Evolutionary conservation across 345 rosid genomes (phyloP).

Genomic region (Mercurialis annua): DNA sequence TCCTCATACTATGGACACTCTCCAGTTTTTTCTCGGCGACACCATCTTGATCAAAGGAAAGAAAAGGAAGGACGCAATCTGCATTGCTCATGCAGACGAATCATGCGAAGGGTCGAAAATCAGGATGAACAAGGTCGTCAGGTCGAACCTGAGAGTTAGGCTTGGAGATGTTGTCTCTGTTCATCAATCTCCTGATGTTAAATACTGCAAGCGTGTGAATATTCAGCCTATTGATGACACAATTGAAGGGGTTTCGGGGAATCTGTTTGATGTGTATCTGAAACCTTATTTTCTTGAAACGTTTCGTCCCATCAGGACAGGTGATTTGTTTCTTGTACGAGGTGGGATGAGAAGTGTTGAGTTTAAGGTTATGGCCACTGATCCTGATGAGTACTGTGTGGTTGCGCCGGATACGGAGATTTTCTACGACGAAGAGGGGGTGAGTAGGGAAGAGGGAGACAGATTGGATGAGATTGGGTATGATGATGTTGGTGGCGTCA

Average conservation of each 20-base stretch:
- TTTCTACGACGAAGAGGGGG: slow-evolving; percentile 93
- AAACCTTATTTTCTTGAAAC: slow-evolving; percentile 91
- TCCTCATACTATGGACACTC: slow-evolving; percentile 94
- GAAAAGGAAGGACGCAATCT: slow-evolving; percentile 8
- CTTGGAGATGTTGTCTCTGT: slow-evolving; percentile 35
- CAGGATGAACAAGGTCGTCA: slow-evolving; percentile 33
- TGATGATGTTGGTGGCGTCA: slow-evolving; percentile 98
- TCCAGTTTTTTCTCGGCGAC: slow-evolving; percentile 94
- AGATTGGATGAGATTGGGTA: slow-evolving; percentile 93
- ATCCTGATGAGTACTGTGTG: slow-evolving; percentile 86
- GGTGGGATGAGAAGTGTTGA: slow-evolving; percentile 98
- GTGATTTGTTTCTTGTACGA: slow-evolving; percentile 89
- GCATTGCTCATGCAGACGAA: slow-evolving; percentile 4
- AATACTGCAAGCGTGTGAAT: slow-evolving; percentile 91
- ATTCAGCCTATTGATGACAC: slow-evolving; percentile 89
- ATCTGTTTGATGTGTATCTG: slow-evolving; percentile 86
- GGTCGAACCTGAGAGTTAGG: slow-evolving; percentile 33
- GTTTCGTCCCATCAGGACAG: slow-evolving; percentile 93
- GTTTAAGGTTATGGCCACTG: slow-evolving; percentile 85
- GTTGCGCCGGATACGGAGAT: slow-evolving; percentile 97
- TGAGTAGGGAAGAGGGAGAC: slow-evolving; percentile 88
- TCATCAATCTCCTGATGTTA: slow-evolving; percentile 53
- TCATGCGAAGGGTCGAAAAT: slow-evolving; percentile 28
- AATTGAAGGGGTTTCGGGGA: slow-evolving; percentile 86
- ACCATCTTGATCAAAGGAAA: slow-evolving; percentile 63